phyloP scores from a whole-genome alignment of 1,284 basidiomycete species.

The Xerocomus minutiporus region DNA sequence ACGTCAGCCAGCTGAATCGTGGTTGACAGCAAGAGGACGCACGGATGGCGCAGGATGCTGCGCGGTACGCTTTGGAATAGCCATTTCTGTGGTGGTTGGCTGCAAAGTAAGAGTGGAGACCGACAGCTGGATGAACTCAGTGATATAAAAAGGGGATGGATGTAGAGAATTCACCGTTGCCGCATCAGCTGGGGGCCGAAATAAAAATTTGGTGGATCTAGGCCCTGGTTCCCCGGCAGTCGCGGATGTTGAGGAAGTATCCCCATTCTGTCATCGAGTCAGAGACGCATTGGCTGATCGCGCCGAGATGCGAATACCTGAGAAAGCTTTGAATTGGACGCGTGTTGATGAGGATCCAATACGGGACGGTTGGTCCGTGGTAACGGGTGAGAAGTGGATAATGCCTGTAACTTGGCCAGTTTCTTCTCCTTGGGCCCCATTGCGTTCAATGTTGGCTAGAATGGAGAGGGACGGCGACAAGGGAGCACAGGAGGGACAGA shows the following conservation, averaged over 20 bases:
- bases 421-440: too few relatives aligned
- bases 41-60: slow-evolving; percentile 9
- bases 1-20: background rate
- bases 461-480: too few relatives aligned
- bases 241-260: slow-evolving; percentile 9
- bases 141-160: slow-evolving; percentile 7
- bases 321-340: slow-evolving; percentile 4
- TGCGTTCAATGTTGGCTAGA: too few relatives aligned
- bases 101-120: slow-evolving; percentile 2
- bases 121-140: slow-evolving; percentile 13
- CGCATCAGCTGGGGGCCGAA: slow-evolving; percentile 5
- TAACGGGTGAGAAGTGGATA: background rate
- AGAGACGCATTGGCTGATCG: slow-evolving; percentile 9
- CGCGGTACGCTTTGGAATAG: slow-evolving; percentile 5
- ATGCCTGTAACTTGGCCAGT: too few relatives aligned
- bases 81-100: slow-evolving; percentile 14
- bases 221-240: slow-evolving; percentile 3
- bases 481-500: background rate
- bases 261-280: slow-evolving; percentile 14
- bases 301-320: slow-evolving; percentile 14
- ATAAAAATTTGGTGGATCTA: slow-evolving; percentile 7
- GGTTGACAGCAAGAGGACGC: slow-evolving; percentile 3
- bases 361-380: slow-evolving; percentile 9
- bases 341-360: slow-evolving; percentile 7
- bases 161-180: slow-evolving; percentile 13